Percentiles rank a stretch among this genome's conserved stretches.
Evolutionary conservation across 2,329 filamentous ascomycete species (phyloP).

Genomic region (Lizonia empirigonia): DNA sequence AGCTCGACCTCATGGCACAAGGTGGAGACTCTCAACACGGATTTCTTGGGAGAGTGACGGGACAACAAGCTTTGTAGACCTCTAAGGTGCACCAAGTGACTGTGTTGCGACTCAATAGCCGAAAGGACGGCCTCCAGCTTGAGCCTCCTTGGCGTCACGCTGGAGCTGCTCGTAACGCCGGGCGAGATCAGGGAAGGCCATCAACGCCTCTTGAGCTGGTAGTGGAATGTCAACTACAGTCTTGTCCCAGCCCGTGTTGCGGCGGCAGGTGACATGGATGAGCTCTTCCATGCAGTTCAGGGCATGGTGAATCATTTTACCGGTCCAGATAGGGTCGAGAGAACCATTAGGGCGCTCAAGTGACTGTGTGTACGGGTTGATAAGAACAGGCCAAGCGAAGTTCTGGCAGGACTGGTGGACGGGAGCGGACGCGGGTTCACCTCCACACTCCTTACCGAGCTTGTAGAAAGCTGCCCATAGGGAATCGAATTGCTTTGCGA

Average conservation of each 20-base stretch:
- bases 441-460: constrained; percentile 23
- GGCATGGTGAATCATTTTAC: constrained; percentile 21
- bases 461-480: constrained; percentile 29
- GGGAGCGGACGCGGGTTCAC: constrained; percentile 7
- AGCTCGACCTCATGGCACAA: not conserved
- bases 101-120: constrained; percentile 17
- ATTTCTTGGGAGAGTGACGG: too few species aligned
- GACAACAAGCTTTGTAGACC: not conserved
- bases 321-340: constrained; percentile 24
- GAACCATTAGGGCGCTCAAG: constrained; percentile 29
- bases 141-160: constrained; percentile 26
- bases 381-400: constrained; percentile 31
- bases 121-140: constrained; percentile 22
- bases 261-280: constrained; percentile 22
- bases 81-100: not conserved
- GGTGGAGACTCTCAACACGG: not conserved
- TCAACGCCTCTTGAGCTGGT: constrained; percentile 23
- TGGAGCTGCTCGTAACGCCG: constrained; percentile 26
- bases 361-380: constrained; percentile 36
- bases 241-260: constrained; percentile 27
- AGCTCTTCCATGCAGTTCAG: constrained; percentile 32
- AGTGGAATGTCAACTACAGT: constrained; percentile 29
- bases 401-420: constrained; percentile 16
- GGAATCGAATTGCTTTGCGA: constrained; percentile 20
- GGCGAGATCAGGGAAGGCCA: constrained; percentile 26